Conservation (phyloP, 306 rosid species). For the apple (Malus domestica) region DNA sequence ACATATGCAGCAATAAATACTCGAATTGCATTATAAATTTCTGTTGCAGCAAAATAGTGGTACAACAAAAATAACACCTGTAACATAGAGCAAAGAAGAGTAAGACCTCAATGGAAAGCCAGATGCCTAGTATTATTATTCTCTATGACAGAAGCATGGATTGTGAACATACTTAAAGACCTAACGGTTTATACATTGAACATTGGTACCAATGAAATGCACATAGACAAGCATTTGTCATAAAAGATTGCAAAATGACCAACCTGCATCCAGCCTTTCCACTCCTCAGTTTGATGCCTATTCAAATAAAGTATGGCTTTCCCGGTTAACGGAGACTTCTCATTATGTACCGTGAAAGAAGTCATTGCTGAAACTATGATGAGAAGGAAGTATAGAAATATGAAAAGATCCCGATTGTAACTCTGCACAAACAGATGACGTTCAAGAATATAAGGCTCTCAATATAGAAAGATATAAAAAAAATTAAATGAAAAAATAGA, state of each 20-base stretch:
- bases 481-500: background rate
- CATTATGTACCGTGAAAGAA: conserved; percentile 72
- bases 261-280: conserved; percentile 99
- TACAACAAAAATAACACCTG: conserved; percentile 90
- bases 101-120: background rate
- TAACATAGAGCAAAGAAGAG: background rate
- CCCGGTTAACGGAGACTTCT: conserved; percentile 79
- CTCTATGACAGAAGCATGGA: background rate
- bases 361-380: conserved; percentile 82
- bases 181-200: background rate
- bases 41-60: conserved; percentile 87
- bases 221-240: conserved; percentile 2
- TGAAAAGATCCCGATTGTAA: conserved; percentile 88
- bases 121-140: background rate
- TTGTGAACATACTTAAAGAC: background rate
- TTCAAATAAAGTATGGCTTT: conserved; percentile 82
- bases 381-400: conserved; percentile 79
- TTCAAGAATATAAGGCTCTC: background rate
- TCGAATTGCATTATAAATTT: conserved; percentile 81
- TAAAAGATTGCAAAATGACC: background rate
- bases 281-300: conserved; percentile 99
- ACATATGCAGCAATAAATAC: conserved; percentile 85
- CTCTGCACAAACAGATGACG: conserved; percentile 54
- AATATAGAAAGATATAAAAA: background rate
- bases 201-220: background rate